A percentile compares a stretch with the other conserved stretches of the same genome.
Conservation (phyloP, 176 grass and related monocot genomes). For the Triticum dicoccoides region DNA sequence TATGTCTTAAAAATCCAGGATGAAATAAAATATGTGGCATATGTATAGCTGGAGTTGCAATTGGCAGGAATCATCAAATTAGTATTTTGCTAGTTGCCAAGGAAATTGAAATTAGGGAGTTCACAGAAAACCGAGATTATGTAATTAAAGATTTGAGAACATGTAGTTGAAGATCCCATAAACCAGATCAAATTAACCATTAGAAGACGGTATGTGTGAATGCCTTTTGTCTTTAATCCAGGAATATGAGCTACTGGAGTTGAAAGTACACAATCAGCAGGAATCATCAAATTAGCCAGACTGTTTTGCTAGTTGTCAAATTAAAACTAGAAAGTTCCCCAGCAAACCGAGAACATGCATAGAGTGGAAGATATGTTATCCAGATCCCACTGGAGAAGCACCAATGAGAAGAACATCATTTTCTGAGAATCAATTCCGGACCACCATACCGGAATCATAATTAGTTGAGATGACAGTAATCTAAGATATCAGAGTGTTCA, state of each 20-base stretch:
- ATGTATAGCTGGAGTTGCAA: not conserved
- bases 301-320: not conserved
- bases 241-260: not conserved
- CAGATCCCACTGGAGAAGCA: not conserved
- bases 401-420: not conserved
- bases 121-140: not conserved
- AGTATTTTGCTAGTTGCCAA: not conserved
- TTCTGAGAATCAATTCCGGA: not conserved
- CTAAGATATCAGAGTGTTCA: not conserved
- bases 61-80: not conserved
- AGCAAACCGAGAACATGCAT: not conserved
- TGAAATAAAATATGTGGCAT: not conserved
- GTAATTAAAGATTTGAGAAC: not conserved
- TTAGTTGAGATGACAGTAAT: not conserved
- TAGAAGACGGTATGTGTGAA: not conserved
- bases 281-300: not conserved
- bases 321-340: not conserved
- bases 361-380: not conserved
- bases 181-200: not conserved
- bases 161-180: not conserved
- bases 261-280: not conserved
- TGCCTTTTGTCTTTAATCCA: not conserved
- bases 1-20: not conserved
- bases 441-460: not conserved
- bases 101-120: not conserved